Percentiles rank a stretch among this genome's conserved stretches.
Conservation (phyloP, 441 rosid genomes). For the Erodium chrysanthum region DNA sequence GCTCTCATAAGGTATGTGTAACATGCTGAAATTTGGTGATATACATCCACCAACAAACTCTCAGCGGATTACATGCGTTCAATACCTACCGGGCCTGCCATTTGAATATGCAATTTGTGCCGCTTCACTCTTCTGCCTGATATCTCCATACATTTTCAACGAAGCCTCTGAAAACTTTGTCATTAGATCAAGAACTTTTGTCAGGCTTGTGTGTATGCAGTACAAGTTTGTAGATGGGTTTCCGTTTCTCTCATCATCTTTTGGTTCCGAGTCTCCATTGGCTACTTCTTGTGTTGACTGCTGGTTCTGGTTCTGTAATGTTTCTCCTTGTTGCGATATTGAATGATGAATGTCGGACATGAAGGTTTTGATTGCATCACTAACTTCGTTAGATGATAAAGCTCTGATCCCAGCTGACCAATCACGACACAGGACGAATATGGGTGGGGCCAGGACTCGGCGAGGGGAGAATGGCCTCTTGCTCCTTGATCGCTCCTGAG, state of each 20-base stretch:
- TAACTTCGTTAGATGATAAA: slow-evolving; percentile 60
- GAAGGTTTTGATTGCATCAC: slow-evolving; percentile 45
- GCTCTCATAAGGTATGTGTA: too few relatives aligned
- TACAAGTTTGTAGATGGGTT: slow-evolving; percentile 36
- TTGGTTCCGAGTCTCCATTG: slow-evolving; percentile 24
- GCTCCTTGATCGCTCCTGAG: slow-evolving; percentile 56
- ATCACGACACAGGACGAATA: slow-evolving; percentile 70
- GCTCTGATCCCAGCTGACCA: slow-evolving; percentile 64
- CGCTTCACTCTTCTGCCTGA: slow-evolving; percentile 52
- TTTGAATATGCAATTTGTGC: slow-evolving; percentile 48
- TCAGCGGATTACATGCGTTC: neutral
- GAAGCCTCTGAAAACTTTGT: slow-evolving; percentile 78
- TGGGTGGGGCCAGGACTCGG: slow-evolving; percentile 57
- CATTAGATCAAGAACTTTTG: slow-evolving; percentile 61
- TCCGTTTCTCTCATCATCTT: slow-evolving; percentile 30
- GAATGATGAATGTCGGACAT: slow-evolving; percentile 38
- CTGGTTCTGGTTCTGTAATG: slow-evolving; percentile 21
- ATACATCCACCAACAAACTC: neutral
- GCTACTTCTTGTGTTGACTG: slow-evolving; percentile 20
- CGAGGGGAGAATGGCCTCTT: slow-evolving; percentile 68
- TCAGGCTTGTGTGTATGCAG: slow-evolving; percentile 50
- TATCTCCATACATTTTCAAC: slow-evolving; percentile 77
- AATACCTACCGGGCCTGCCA: slow-evolving; percentile 32
- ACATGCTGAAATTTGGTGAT: neutral
- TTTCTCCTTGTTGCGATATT: slow-evolving; percentile 31